Percentiles rank a stretch among this genome's conserved stretches.
Evolutionary conservation across 1,139 yeast species (phyloP).

Genomic region (Insectozyma bohioensis): DNA sequence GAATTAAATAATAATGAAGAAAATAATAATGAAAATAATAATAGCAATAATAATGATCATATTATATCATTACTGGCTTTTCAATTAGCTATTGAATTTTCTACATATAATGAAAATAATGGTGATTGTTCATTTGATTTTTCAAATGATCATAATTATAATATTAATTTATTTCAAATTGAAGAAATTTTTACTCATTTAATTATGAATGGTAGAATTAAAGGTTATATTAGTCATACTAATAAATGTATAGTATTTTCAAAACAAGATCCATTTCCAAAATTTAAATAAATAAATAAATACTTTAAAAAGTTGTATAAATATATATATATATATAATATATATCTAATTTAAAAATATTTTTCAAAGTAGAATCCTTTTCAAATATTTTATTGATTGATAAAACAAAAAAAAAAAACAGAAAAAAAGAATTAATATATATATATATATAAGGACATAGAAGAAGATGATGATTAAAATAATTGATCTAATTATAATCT

Average conservation of each 20-base stretch:
- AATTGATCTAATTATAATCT: too few species aligned
- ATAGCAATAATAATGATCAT: too few species aligned
- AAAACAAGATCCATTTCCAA: constrained; percentile 72
- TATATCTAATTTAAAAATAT: too few species aligned
- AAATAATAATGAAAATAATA: background rate
- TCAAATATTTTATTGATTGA: too few species aligned
- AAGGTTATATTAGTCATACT: constrained; percentile 82
- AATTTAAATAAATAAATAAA: too few species aligned
- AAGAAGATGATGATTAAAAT: too few species aligned
- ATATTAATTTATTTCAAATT: constrained; percentile 45
- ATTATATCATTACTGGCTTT: constrained; percentile 50
- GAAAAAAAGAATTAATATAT: too few species aligned
- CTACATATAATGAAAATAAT: constrained; percentile 20
- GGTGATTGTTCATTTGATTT: constrained; percentile 8
- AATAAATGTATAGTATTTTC: constrained; percentile 75
- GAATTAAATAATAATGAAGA: constrained; percentile 1
- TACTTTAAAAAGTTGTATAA: background rate
- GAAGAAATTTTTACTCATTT: constrained; percentile 74
- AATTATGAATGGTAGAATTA: constrained; percentile 61
- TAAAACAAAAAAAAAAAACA: too few species aligned
- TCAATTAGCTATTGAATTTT: constrained; percentile 45
- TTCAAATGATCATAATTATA: constrained; percentile 10
- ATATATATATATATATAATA: too few species aligned
- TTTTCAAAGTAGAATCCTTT: too few species aligned
- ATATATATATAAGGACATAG: too few species aligned